A percentile compares a stretch with the other conserved stretches of the same genome.
phyloP scores from a whole-genome alignment of 2,329 filamentous ascomycete species.

The Neonectria coccinea region DNA sequence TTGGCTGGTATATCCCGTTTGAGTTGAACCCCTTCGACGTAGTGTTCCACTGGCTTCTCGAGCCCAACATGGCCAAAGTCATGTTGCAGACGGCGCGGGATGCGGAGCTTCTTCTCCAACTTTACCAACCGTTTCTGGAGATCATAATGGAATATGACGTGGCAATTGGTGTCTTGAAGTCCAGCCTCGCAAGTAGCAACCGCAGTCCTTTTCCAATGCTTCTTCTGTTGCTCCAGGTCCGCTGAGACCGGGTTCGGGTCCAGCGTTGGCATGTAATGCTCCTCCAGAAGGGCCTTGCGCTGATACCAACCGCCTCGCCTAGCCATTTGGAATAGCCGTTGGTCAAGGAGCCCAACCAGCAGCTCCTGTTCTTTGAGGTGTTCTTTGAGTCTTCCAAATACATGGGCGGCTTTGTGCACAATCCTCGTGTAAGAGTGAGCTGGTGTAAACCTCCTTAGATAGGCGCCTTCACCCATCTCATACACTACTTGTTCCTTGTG shows the following conservation, averaged over 20 bases:
- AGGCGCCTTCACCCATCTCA: constrained; percentile 86
- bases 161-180: constrained; percentile 87
- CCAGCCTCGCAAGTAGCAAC: constrained; percentile 85
- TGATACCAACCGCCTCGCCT: constrained; percentile 95
- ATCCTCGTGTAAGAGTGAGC: constrained; percentile 95
- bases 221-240: constrained; percentile 71
- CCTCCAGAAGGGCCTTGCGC: constrained; percentile 91
- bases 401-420: constrained; percentile 85
- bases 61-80: constrained; percentile 90
- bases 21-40: constrained; percentile 81
- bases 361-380: constrained; percentile 81
- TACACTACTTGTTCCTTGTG: constrained; percentile 82
- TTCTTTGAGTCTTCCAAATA: constrained; percentile 84
- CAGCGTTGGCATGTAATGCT: constrained; percentile 87
- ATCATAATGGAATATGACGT: constrained; percentile 93
- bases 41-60: constrained; percentile 79
- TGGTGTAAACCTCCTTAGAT: constrained; percentile 88
- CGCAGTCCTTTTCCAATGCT: constrained; percentile 83
- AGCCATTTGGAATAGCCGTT: constrained; percentile 86
- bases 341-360: constrained; percentile 78
- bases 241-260: constrained; percentile 55
- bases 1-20: constrained; percentile 66
- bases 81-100: constrained; percentile 88
- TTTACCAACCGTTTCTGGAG: constrained; percentile 94
- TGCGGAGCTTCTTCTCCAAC: constrained; percentile 84